Evolutionary conservation across 108 stramenopile genomes (phyloP), one percentile per base, ranked within the genome.

Genomic region (Stephanodiscus minutulus): DNA sequence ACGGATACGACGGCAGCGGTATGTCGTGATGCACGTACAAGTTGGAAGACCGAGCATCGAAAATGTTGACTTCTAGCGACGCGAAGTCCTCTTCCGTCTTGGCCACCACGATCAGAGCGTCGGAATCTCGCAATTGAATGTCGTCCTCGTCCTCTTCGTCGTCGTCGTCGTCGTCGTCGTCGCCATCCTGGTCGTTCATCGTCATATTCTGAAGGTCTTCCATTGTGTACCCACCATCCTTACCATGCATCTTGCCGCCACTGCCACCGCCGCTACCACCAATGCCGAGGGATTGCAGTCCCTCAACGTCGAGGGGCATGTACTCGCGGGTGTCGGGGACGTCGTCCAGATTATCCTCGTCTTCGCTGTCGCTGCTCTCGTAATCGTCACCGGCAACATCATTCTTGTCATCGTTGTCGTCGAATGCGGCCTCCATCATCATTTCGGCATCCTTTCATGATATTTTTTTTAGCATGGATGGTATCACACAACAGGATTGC

Each of bases 21-120:
- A 99, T 96, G 80, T 99, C 99, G 79, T 99, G 98, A 85, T 99
- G 99, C 20, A 98, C 94, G 82, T 94, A 99, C 52, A 99, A 78
- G 66, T 91, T 96, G 27, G 94, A 96, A 6, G 87, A 82, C 44
- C 89, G 76, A 61, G 81, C 79, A 61, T 96, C 95, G 78, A 92
- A 96, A 5, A 92, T 90, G 36, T 92, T 87, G 56, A 96, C 86
- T 73, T 96, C 95, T 60, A 96, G 83, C 0, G 92, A 78, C 28
- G 95, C 91, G 81, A 93, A 96, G 69, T 96, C 95, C 81, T 94
- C 62, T 37, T 96, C 92, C 24, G 93, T 89, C 76, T 92, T 96
- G 50, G 93, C 95, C 15, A 91, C 86, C 28, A 92, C 79, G 53
- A 91, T 50, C 48, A 96, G 74, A 3, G 92, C 92, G 82, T 96